Conservation (phyloP, 805 yeast genomes). For the Barnettozyma pratensis region DNA sequence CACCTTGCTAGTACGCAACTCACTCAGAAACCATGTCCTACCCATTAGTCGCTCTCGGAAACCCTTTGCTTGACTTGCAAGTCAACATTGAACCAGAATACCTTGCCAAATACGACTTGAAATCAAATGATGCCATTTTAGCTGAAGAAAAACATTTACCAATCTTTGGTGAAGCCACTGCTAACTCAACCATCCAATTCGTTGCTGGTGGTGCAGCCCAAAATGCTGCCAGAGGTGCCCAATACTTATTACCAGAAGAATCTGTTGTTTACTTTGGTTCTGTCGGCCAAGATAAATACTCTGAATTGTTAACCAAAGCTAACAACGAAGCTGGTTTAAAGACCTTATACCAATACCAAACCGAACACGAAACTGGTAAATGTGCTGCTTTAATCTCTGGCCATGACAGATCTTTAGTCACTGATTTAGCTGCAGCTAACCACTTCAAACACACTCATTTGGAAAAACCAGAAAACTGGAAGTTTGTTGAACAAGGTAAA, state of each 20-base stretch:
- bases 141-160: constrained; percentile 78
- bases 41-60: constrained; percentile 81
- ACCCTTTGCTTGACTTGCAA: constrained; percentile 87
- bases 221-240: constrained; percentile 98
- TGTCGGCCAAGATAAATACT: constrained; percentile 88
- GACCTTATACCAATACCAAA: constrained; percentile 80
- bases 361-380: constrained; percentile 82
- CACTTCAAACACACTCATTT: constrained; percentile 89
- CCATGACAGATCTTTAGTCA: constrained; percentile 84
- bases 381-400: constrained; percentile 95
- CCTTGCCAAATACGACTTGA: constrained; percentile 75
- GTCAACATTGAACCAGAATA: constrained; percentile 63
- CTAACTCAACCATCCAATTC: constrained; percentile 52
- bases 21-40: constrained; percentile 41
- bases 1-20: neutral
- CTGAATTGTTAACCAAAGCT: constrained; percentile 76
- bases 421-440: constrained; percentile 97
- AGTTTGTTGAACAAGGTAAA: constrained; percentile 71
- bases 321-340: constrained; percentile 84
- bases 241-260: constrained; percentile 73
- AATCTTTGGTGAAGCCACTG: constrained; percentile 74
- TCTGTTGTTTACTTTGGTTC: constrained; percentile 94
- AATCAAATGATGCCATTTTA: constrained; percentile 91
- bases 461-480: constrained; percentile 87
- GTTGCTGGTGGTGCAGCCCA: constrained; percentile 99